These are phyloP conservation scores for Amaranthus tricolor DNA, from an alignment of 179 eudicot species.

Conservation along the genomic window DNA sequence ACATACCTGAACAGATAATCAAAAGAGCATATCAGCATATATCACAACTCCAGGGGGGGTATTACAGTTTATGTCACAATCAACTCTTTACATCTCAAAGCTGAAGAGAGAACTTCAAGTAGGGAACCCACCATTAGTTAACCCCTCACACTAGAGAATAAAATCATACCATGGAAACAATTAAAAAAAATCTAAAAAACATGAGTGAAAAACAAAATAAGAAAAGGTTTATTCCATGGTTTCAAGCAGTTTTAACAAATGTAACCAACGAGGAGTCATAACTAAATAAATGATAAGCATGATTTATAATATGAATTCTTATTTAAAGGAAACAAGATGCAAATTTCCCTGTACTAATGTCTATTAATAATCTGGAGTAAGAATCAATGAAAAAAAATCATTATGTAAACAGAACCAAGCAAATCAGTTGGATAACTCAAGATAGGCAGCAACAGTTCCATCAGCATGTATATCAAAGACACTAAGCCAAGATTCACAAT, in stretches of 20 bases:
- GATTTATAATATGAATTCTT: not conserved
- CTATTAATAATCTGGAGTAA: not conserved
- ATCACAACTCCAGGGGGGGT: not conserved
- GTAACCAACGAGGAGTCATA: too few relatives aligned
- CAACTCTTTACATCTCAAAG: not conserved
- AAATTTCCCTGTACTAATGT: not conserved
- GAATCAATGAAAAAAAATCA: not conserved
- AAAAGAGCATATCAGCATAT: conserved; percentile 11
- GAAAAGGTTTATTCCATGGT: not conserved
- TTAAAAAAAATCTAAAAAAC: not conserved
- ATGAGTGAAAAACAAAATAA: not conserved
- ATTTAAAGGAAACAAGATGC: not conserved
- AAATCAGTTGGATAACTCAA: not conserved
- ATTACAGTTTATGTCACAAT: not conserved
- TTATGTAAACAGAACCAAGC: not conserved
- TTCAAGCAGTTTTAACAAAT: not conserved
- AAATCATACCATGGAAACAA: not conserved
- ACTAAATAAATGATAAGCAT: too few relatives aligned
- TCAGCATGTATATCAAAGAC: not conserved
- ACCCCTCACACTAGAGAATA: not conserved
- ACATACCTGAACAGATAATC: conserved; percentile 63
- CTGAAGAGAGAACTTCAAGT: not conserved
- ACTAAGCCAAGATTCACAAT: too few relatives aligned
- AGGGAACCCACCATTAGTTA: not conserved
- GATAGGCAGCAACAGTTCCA: not conserved